Percentiles rank a stretch among this genome's conserved stretches.
Conservation (phyloP, 1,139 yeast species). For the Arxiozyma heterogenica region DNA sequence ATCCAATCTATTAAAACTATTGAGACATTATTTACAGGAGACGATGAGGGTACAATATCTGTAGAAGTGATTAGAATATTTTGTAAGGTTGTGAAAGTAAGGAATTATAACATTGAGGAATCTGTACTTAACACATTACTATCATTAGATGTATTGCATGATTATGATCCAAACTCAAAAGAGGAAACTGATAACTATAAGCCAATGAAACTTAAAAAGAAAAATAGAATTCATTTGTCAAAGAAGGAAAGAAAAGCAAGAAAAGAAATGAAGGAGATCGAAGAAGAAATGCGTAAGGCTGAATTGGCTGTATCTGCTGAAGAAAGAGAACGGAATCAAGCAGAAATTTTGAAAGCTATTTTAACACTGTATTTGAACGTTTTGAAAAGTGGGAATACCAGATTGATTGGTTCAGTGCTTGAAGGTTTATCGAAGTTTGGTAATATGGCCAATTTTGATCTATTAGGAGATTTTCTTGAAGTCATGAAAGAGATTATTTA, state of each 20-base stretch:
- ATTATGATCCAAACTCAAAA: constrained; percentile 61
- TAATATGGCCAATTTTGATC: constrained; percentile 82
- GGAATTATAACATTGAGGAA: constrained; percentile 77
- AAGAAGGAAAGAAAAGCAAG: constrained; percentile 81
- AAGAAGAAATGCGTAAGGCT: constrained; percentile 79
- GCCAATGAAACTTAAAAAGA: constrained; percentile 54
- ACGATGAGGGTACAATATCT: constrained; percentile 70
- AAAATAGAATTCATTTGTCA: constrained; percentile 80
- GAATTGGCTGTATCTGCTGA: constrained; percentile 81
- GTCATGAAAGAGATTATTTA: constrained; percentile 72
- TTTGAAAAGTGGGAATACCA: constrained; percentile 51
- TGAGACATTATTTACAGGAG: constrained; percentile 61
- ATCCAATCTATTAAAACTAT: constrained; percentile 54
- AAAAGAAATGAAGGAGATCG: constrained; percentile 78
- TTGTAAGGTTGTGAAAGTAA: constrained; percentile 60
- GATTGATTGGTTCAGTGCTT: constrained; percentile 76
- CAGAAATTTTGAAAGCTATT: constrained; percentile 67
- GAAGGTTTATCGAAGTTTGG: constrained; percentile 91
- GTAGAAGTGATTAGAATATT: constrained; percentile 61
- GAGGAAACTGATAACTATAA: constrained; percentile 34
- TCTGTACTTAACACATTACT: constrained; percentile 66
- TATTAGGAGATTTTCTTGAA: constrained; percentile 84
- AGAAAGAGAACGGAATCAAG: constrained; percentile 77
- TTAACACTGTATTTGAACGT: constrained; percentile 70
- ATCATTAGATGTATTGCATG: constrained; percentile 65